Evolutionary conservation across 192 early-diverging fungal genomes (phyloP).

Genomic region (Coemansia erecta): DNA sequence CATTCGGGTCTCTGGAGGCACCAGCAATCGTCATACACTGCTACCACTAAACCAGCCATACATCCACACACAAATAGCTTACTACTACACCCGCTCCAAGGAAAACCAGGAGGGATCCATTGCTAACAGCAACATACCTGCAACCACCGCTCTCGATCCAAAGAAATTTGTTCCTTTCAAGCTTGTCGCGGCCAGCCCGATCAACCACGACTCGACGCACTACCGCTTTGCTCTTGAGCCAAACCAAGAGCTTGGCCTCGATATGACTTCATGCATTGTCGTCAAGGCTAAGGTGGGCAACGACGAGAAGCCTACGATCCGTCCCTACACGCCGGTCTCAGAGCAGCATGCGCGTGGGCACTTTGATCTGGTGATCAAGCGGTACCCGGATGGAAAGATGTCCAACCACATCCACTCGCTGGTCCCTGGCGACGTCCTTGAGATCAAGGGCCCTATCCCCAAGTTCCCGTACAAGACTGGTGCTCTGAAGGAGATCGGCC

Average conservation of each 20-base stretch:
- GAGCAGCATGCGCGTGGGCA: slow-evolving; percentile 56
- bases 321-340: slow-evolving; percentile 81
- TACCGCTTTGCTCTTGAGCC: slow-evolving; percentile 71
- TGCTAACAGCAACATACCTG: slow-evolving; percentile 10
- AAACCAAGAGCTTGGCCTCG: slow-evolving; percentile 65
- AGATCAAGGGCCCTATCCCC: slow-evolving; percentile 78
- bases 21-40: neutral
- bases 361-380: slow-evolving; percentile 82
- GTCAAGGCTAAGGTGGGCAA: slow-evolving; percentile 61
- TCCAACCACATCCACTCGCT: slow-evolving; percentile 64
- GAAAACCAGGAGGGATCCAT: slow-evolving; percentile 2
- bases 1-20: neutral
- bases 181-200: slow-evolving; percentile 48
- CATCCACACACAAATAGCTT: slow-evolving; percentile 27
- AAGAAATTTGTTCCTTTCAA: slow-evolving; percentile 47
- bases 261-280: slow-evolving; percentile 76
- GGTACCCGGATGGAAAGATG: slow-evolving; percentile 69
- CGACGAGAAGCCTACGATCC: slow-evolving; percentile 66
- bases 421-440: slow-evolving; percentile 69
- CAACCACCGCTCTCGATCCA: slow-evolving; percentile 36
- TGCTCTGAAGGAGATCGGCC: slow-evolving; percentile 63
- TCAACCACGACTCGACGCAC: slow-evolving; percentile 70
- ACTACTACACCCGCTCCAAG: slow-evolving; percentile 43
- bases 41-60: slow-evolving; percentile 3
- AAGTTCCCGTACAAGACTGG: slow-evolving; percentile 69